These are phyloP conservation scores for Hylodesmum podocarpum DNA, from an alignment of 306 rosid species.

Conservation along the genomic window DNA sequence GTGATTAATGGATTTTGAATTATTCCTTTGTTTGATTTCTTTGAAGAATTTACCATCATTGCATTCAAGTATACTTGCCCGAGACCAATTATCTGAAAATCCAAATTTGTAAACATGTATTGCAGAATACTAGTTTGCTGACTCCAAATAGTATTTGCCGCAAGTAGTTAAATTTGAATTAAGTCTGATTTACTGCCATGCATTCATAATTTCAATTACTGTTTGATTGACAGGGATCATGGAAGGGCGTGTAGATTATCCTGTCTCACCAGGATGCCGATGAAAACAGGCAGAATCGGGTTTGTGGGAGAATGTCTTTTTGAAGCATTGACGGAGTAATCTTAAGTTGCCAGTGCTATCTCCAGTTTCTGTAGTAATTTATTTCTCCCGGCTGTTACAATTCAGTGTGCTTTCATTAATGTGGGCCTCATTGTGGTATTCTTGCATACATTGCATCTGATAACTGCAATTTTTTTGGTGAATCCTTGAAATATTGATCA, in stretches of 20 bases:
- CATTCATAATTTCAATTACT: neutral
- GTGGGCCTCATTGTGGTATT: slow-evolving; percentile 27
- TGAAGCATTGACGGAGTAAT: slow-evolving; percentile 30
- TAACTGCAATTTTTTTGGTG: slow-evolving; percentile 32
- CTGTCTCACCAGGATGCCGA: slow-evolving; percentile 19
- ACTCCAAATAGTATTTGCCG: neutral
- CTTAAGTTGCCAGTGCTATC: slow-evolving; percentile 27
- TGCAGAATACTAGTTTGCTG: neutral
- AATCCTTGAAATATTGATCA: slow-evolving; percentile 44
- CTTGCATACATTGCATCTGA: slow-evolving; percentile 40
- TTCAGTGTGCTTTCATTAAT: slow-evolving; percentile 21
- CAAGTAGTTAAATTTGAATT: neutral
- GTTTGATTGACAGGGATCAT: slow-evolving; percentile 29
- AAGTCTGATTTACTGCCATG: neutral
- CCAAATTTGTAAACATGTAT: too few relatives aligned
- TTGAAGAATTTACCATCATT: neutral
- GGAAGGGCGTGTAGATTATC: slow-evolving; percentile 7
- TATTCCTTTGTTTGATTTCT: neutral
- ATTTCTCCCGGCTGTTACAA: slow-evolving; percentile 25
- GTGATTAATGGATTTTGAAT: neutral
- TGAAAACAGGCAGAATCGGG: neutral
- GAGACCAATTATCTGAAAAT: neutral
- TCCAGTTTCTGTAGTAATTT: slow-evolving; percentile 14
- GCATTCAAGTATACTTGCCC: neutral
- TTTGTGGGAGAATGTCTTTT: slow-evolving; percentile 32